Conservation (phyloP, 306 rosid genomes). For the Nissolia schottii region DNA sequence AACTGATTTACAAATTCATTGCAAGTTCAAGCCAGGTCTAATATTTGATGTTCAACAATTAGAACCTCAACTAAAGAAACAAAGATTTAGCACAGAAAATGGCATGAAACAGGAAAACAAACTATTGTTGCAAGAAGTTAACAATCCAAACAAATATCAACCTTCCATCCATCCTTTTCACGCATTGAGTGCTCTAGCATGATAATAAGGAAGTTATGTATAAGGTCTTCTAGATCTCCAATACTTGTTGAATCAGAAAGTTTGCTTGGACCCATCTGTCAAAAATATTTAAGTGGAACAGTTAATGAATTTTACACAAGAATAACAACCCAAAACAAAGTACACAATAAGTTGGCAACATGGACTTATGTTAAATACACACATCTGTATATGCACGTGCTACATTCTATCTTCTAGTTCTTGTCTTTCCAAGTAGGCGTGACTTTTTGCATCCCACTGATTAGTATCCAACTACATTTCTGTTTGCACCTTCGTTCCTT, state of each 20-base stretch:
- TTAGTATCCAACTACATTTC: neutral
- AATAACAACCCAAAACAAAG: neutral
- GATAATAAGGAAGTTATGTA: conserved; percentile 83
- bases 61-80: conserved; percentile 1
- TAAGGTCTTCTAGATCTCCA: conserved; percentile 86
- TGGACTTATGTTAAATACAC: neutral
- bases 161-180: conserved; percentile 99
- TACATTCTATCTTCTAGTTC: neutral
- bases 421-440: neutral
- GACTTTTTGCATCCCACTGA: neutral
- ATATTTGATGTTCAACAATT: neutral
- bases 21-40: conserved; percentile 4
- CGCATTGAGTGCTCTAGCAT: conserved; percentile 99
- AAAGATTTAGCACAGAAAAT: neutral
- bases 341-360: neutral
- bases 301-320: conserved; percentile 12
- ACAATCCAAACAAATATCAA: conserved; percentile 29
- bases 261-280: conserved; percentile 64
- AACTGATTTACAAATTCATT: neutral
- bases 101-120: neutral
- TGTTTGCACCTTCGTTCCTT: neutral
- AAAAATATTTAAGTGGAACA: conserved; percentile 18
- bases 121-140: conserved; percentile 15
- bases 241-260: conserved; percentile 45
- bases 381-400: neutral